phyloP scores from a whole-genome alignment of 345 rosid genomes.

The Chamaenerion angustifolium region DNA sequence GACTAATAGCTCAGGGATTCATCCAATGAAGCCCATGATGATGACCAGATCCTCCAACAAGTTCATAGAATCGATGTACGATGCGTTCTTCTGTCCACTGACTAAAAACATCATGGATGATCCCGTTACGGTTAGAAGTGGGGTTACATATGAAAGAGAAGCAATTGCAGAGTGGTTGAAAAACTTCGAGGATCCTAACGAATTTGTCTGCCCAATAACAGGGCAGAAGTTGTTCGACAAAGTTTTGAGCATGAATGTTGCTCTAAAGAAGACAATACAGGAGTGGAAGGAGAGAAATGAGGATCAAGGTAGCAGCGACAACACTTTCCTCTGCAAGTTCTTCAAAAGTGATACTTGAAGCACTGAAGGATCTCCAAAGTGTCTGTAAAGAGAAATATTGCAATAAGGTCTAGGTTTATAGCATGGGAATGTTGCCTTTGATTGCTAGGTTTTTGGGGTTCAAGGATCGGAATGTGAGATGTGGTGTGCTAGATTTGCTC shows the following conservation, averaged over 20 bases:
- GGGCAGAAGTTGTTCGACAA: slow-evolving; percentile 29
- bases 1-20: slow-evolving; percentile 17
- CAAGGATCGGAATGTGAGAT: slow-evolving; percentile 42
- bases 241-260: slow-evolving; percentile 32
- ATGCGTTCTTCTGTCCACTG: slow-evolving; percentile 61
- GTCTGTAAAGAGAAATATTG: slow-evolving; percentile 38
- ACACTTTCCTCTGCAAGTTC: slow-evolving; percentile 67
- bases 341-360: slow-evolving; percentile 49
- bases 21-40: slow-evolving; percentile 19
- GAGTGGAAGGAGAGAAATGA: slow-evolving; percentile 73
- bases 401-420: slow-evolving; percentile 39
- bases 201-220: slow-evolving; percentile 51
- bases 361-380: slow-evolving; percentile 43
- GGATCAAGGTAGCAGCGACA: slow-evolving; percentile 54
- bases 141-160: slow-evolving; percentile 61
- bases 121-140: slow-evolving; percentile 70
- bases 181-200: slow-evolving; percentile 21
- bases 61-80: slow-evolving; percentile 32
- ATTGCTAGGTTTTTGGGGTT: slow-evolving; percentile 32
- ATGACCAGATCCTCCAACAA: slow-evolving; percentile 30
- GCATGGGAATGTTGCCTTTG: slow-evolving; percentile 48
- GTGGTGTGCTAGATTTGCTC: slow-evolving; percentile 43
- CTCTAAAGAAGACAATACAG: slow-evolving; percentile 56
- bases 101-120: slow-evolving; percentile 74
- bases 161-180: slow-evolving; percentile 59